Evolutionary conservation across 257 asterid genomes (phyloP), one percentile per base, ranked within the genome.

Genomic region (Haberlea rhodopensis): DNA sequence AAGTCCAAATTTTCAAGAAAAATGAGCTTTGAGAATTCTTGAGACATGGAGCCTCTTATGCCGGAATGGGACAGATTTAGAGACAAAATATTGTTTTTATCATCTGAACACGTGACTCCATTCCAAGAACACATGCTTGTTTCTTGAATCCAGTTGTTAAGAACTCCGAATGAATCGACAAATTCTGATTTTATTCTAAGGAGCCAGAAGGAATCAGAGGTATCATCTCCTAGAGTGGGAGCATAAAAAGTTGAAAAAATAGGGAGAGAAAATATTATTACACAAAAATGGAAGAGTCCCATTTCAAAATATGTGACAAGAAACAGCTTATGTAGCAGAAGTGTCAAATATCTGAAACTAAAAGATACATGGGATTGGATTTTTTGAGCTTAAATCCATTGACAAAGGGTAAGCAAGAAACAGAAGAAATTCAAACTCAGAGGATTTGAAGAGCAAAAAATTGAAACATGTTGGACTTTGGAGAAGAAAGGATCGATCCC

Each of bases 61-160:
- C 95, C 89, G 62, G 80, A 84, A 57, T 49, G 52, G 0, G 95
- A 85, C 34, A 91, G 82, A 70, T 83, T 87, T 49, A 91, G 78
- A 3, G 86, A 73, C 57, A 79, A 61, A 21, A 82, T 51, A 60
- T 73, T 84, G 20, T 46, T 62, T 60, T 71, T 72, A 74, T 86
- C 87, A 52, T 69, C 71, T 67, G 95, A 72, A 62, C 98, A 91
- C 57, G 82, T 66, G 60, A 91, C 77, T 54, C 95, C 96, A 70
- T 77, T 64, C 98, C 98, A 91, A 32, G 80, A 54, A 66, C 98
- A 91, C 23, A 85, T 60, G 48, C 70, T 74, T 19, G 80, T 75
- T 62, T 66, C 80, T 73, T 73, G 73, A 65, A 79, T 62, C 98
- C 98, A 91, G 77, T 60, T 82, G 13, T 74, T 58, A 56, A 91